A percentile compares a stretch with the other conserved stretches of the same genome.
Evolutionary conservation across 352 stramenopile species (phyloP).

Genomic region (Globisporangium orthogonon): DNA sequence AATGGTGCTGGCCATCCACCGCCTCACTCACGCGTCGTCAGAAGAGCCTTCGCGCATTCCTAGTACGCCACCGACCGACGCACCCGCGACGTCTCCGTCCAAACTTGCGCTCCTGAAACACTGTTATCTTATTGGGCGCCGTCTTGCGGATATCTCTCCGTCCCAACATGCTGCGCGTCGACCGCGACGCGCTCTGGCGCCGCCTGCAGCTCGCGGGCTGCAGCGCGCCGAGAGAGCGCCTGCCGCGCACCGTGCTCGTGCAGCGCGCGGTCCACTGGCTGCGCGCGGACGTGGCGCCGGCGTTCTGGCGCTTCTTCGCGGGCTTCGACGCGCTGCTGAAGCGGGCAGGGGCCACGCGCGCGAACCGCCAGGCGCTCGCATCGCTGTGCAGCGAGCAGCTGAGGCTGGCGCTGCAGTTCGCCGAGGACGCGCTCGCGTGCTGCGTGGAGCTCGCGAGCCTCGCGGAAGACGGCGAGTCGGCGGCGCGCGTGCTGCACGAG

Average conservation of each 20-base stretch:
- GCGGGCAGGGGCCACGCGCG: constrained; percentile 9
- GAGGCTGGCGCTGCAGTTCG: constrained; percentile 63
- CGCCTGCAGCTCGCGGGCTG: constrained; percentile 26
- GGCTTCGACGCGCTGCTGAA: constrained; percentile 15
- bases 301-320: constrained; percentile 63
- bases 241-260: constrained; percentile 51
- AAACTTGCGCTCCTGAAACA: no score
- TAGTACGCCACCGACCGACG: no score
- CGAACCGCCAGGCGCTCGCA: constrained; percentile 23
- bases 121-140: no score
- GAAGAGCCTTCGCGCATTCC: not conserved
- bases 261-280: constrained; percentile 63
- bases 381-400: constrained; percentile 59
- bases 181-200: constrained; percentile 54
- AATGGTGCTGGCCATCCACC: no score
- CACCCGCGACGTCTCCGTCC: no score
- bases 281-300: constrained; percentile 46
- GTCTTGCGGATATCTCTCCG: no score
- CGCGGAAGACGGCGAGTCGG: constrained; percentile 20
- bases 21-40: not conserved
- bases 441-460: constrained; percentile 62
- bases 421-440: constrained; percentile 59
- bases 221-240: constrained; percentile 23
- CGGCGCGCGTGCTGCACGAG: constrained; percentile 35
- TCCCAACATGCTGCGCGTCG: constrained; percentile 29